Conservation (phyloP, 495 filamentous ascomycete species). For the Achaetomiella virescens region DNA sequence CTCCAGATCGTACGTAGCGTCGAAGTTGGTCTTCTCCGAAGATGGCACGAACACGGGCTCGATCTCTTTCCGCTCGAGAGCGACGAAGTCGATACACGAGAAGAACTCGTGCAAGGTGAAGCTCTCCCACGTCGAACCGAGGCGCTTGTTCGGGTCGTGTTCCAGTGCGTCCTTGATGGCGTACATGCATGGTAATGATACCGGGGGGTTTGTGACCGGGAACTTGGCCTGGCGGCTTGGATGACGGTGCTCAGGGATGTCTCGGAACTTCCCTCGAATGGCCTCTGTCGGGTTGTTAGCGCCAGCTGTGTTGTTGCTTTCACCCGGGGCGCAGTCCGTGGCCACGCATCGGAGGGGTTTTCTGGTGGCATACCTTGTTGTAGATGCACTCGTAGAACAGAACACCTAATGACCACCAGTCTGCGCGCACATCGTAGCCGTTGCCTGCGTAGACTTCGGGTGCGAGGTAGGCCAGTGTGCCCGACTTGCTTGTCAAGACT, state of each 20-base stretch:
- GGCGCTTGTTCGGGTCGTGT: constrained; percentile 68
- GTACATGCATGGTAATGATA: constrained; percentile 77
- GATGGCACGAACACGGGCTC: constrained; percentile 88
- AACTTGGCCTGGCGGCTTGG: constrained; percentile 73
- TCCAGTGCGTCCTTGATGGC: constrained; percentile 78
- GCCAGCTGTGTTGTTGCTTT: too few relatives aligned
- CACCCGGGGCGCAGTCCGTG: neutral
- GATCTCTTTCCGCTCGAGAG: constrained; percentile 80
- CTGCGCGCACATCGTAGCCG: constrained; percentile 81
- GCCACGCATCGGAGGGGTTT: neutral
- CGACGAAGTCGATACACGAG: constrained; percentile 73
- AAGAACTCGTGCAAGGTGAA: constrained; percentile 90
- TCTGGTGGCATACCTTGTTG: constrained; percentile 68
- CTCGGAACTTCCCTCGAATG: constrained; percentile 84
- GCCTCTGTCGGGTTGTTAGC: constrained; percentile 49
- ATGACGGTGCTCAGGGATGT: constrained; percentile 74
- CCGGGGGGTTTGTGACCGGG: constrained; percentile 81
- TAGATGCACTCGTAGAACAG: constrained; percentile 99
- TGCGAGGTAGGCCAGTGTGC: constrained; percentile 90
- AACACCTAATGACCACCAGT: constrained; percentile 98
- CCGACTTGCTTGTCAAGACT: constrained; percentile 87
- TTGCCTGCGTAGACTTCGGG: constrained; percentile 89
- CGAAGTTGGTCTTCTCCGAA: constrained; percentile 97
- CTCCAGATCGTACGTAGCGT: constrained; percentile 96
- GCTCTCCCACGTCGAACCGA: constrained; percentile 74